These are phyloP conservation scores for Niveomyces coronatus DNA, from an alignment of 2,329 filamentous ascomycete species.

Conservation along the genomic window DNA sequence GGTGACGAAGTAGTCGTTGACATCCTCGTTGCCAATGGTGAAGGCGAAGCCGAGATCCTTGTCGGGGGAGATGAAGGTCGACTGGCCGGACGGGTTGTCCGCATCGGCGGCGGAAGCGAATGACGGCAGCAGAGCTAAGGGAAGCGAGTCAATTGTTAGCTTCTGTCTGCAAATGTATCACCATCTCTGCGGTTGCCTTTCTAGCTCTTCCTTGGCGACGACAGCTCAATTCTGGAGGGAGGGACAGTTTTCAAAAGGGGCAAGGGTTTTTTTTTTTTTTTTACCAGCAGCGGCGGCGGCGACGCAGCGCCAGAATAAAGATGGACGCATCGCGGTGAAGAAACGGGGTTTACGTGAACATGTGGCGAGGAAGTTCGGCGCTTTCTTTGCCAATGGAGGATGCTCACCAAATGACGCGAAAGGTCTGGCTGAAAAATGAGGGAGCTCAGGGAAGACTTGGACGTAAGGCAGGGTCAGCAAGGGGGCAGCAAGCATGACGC, in stretches of 20 bases:
- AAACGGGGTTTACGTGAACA: neutral
- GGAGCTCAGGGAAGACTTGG: no score
- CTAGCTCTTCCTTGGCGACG: no score
- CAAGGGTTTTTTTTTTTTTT: no score
- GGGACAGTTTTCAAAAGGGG: neutral
- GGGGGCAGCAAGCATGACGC: no score
- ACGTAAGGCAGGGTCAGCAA: no score
- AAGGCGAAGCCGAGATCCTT: constrained; percentile 38
- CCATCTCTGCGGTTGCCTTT: no score
- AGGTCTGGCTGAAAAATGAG: no score
- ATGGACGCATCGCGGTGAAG: constrained; percentile 3
- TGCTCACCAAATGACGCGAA: no score
- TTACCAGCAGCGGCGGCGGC: constrained; percentile 8
- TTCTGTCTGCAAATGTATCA: neutral
- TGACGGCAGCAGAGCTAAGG: constrained; percentile 12
- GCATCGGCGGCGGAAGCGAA: constrained; percentile 17
- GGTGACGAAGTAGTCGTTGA: constrained; percentile 43
- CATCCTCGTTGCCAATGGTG: constrained; percentile 35
- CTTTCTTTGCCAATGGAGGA: no score
- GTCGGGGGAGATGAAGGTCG: constrained; percentile 34
- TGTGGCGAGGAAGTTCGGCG: constrained; percentile 5
- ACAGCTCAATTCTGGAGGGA: neutral
- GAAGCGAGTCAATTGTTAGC: neutral
- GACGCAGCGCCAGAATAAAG: constrained; percentile 7
- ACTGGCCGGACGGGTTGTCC: constrained; percentile 23